Percentiles rank a stretch among this genome's conserved stretches.
phyloP scores from a whole-genome alignment of 768 basidiomycete species.

The Boletus edulis region DNA sequence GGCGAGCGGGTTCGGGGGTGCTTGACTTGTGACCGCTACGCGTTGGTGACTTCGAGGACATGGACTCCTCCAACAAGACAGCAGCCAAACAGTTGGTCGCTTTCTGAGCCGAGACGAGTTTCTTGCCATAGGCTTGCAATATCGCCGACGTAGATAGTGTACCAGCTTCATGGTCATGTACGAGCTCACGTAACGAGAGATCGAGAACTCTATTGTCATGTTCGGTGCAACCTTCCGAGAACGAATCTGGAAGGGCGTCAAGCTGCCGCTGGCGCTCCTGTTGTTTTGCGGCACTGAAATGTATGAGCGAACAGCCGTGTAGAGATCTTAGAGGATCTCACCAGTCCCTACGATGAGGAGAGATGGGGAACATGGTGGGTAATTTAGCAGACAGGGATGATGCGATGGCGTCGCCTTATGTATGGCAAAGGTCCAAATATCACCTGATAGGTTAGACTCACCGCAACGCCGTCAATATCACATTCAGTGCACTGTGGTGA shows the following conservation, averaged over 20 bases:
- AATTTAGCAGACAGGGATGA: not conserved
- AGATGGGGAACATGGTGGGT: slow-evolving; percentile 24
- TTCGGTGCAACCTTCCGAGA: slow-evolving; percentile 31
- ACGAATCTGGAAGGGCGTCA: slow-evolving; percentile 28
- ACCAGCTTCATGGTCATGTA: slow-evolving; percentile 29
- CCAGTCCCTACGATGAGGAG: slow-evolving; percentile 30
- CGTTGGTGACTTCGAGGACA: slow-evolving; percentile 1
- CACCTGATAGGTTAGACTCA: not conserved
- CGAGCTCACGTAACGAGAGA: slow-evolving; percentile 37
- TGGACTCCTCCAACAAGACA: slow-evolving; percentile 37
- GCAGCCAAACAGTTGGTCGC: slow-evolving; percentile 52
- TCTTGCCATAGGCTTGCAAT: slow-evolving; percentile 41
- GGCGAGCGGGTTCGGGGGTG: slow-evolving; percentile 3
- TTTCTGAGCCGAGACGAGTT: slow-evolving; percentile 37
- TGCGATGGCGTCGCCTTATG: not conserved
- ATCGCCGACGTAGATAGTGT: slow-evolving; percentile 30
- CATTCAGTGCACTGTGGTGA: too few species aligned
- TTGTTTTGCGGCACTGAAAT: slow-evolving; percentile 33
- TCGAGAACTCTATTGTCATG: slow-evolving; percentile 36
- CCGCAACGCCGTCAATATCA: not conserved
- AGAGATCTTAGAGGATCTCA: slow-evolving; percentile 10
- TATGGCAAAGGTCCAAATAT: not conserved
- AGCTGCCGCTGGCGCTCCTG: slow-evolving; percentile 30
- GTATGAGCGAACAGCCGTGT: not conserved
- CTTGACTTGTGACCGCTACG: slow-evolving; percentile 1